Evolutionary conservation across 2,329 filamentous ascomycete genomes (phyloP).

Genomic region (Exophiala phaeomuriformis): DNA sequence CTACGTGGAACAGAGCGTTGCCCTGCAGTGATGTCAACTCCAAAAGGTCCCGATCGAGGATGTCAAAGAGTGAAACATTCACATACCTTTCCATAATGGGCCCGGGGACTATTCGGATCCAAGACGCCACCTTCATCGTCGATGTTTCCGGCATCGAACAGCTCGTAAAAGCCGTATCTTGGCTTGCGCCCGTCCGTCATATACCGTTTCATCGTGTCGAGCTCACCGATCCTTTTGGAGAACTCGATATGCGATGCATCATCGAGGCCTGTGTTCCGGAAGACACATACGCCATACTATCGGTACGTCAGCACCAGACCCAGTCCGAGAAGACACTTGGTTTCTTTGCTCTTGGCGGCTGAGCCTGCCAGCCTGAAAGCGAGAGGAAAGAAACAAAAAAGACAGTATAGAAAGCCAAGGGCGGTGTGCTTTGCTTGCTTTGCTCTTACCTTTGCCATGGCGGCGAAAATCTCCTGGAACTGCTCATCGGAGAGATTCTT

Average conservation of each 20-base stretch:
- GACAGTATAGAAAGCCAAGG: no score
- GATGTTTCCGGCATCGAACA: constrained; percentile 54
- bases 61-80: not conserved
- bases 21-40: constrained; percentile 30
- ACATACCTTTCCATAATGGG: constrained; percentile 34
- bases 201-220: constrained; percentile 50
- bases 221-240: constrained; percentile 47
- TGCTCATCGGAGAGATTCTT: constrained; percentile 30
- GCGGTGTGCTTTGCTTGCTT: not conserved
- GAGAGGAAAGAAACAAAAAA: no score
- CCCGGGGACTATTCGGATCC: constrained; percentile 29
- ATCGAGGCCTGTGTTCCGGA: constrained; percentile 46
- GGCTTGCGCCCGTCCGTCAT: constrained; percentile 41
- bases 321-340: no score
- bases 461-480: constrained; percentile 33
- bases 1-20: constrained; percentile 51
- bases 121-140: constrained; percentile 42
- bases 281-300: constrained; percentile 48
- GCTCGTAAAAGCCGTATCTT: constrained; percentile 39
- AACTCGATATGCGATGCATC: constrained; percentile 48
- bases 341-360: no score
- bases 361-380: no score
- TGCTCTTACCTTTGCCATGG: constrained; percentile 32
- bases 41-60: not conserved
- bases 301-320: no score